Percentiles rank a stretch among this genome's conserved stretches.
phyloP scores from a whole-genome alignment of 2,329 filamentous ascomycete genomes.

The Cercospora sp. region DNA sequence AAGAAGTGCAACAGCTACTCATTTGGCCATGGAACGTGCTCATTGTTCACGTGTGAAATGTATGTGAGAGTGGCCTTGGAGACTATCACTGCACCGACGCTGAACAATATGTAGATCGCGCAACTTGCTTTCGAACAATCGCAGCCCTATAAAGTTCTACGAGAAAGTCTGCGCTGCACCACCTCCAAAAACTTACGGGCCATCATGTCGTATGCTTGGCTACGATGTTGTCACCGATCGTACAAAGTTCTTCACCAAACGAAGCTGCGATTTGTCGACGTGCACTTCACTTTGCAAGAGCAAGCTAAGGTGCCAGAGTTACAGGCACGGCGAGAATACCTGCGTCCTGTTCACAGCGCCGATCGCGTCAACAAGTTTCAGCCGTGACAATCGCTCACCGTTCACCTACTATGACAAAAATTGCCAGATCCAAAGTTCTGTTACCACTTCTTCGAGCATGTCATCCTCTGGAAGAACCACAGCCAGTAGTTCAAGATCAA shows the following conservation, averaged over 20 bases:
- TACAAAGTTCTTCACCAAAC: background rate
- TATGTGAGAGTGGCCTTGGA: background rate
- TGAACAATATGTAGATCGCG: background rate
- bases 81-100: background rate
- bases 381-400: background rate
- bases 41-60: background rate
- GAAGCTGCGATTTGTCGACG: background rate
- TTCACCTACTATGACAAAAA: conserved; percentile 1
- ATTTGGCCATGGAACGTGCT: background rate
- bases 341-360: background rate
- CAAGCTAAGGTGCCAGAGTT: background rate
- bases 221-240: background rate
- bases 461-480: background rate
- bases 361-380: background rate
- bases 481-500: background rate
- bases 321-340: background rate
- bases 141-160: conserved; percentile 3
- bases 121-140: background rate
- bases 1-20: conserved; percentile 4
- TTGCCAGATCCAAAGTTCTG: background rate
- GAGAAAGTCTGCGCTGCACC: background rate
- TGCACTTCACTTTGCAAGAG: background rate
- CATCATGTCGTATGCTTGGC: background rate
- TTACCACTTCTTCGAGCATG: background rate
- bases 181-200: background rate